Evolutionary conservation across 345 rosid genomes (phyloP), one percentile per base, ranked within the genome.

Genomic region (Brassica cretica): DNA sequence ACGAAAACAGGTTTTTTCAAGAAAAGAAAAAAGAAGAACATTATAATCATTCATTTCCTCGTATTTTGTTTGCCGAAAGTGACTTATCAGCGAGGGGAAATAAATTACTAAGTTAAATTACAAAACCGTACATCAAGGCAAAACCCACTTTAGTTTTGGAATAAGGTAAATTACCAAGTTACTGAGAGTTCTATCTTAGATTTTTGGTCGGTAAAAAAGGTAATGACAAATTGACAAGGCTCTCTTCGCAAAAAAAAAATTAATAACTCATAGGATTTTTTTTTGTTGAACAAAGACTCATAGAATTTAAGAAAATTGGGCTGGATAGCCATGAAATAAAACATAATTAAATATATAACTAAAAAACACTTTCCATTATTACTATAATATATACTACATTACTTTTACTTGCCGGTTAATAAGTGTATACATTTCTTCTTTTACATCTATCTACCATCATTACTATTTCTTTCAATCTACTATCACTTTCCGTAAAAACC

Each of bases 21-120:
- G 24, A 5, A 11, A 46, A 59, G 4, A 8, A 72, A 59, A 8
- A 72, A 68, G 19, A 55, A 1, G 19, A 78, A 78, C 6, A 73
- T 6, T 46, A 25, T 66, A 66, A 67, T 67, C 56, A 78, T 72
- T 63, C 25, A 44, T 66, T 71, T 66, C 35, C 74, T 73, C 74
- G 69, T 78, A 51, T 72, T 73, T 67, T 59, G 56, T 72, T 78
- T 78, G 74, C 49, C 39, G 74, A 78, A 78, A 78, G 68, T 60
- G 82, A 78, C 78, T 73, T 68, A 73, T 73, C 82, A 66, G 8
- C 8, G 63, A 60, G 44, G 46, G 32, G 51, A 78, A 66, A 72
- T 67, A 78, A 78, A 73, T 78, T 64, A 78, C 29, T 6, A 58
- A 41, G 67, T 66, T 71, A 71, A 29, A 65, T 35, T 77, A 55